These are phyloP conservation scores for Pilatotrama ljubarskyi DNA, from an alignment of 768 basidiomycete genomes.

Conservation along the genomic window DNA sequence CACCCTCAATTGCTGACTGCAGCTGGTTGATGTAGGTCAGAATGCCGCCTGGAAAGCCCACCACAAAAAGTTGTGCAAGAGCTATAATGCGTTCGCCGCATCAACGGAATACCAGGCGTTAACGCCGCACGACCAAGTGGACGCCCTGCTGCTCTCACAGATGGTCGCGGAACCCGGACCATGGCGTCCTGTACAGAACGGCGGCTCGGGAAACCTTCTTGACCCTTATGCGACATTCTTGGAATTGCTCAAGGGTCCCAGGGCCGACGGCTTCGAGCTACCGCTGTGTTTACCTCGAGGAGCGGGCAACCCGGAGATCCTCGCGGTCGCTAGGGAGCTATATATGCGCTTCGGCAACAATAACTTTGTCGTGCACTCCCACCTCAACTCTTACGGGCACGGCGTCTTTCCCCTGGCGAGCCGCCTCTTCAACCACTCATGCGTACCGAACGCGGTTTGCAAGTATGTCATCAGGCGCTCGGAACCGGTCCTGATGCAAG, in stretches of 20 bases:
- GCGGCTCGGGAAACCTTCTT: neutral
- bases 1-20: slow-evolving; percentile 6
- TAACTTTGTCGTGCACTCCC: slow-evolving; percentile 77
- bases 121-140: slow-evolving; percentile 53
- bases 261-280: neutral
- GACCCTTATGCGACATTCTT: slow-evolving; percentile 21
- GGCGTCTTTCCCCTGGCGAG: slow-evolving; percentile 79
- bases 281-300: slow-evolving; percentile 19
- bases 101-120: slow-evolving; percentile 51
- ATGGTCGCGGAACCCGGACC: slow-evolving; percentile 39
- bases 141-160: slow-evolving; percentile 66
- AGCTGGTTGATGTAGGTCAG: slow-evolving; percentile 57
- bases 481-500: slow-evolving; percentile 54
- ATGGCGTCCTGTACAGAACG: neutral
- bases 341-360: slow-evolving; percentile 76
- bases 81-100: slow-evolving; percentile 45
- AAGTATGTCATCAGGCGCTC: slow-evolving; percentile 51
- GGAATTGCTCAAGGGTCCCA: slow-evolving; percentile 27
- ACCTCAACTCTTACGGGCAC: slow-evolving; percentile 67
- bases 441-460: slow-evolving; percentile 68
- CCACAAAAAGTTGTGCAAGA: slow-evolving; percentile 72
- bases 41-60: slow-evolving; percentile 60
- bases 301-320: neutral
- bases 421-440: slow-evolving; percentile 82
- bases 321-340: slow-evolving; percentile 30